phyloP scores from a whole-genome alignment of 371 early-diverging fungal species.

The Encephalitozoon hellem region DNA sequence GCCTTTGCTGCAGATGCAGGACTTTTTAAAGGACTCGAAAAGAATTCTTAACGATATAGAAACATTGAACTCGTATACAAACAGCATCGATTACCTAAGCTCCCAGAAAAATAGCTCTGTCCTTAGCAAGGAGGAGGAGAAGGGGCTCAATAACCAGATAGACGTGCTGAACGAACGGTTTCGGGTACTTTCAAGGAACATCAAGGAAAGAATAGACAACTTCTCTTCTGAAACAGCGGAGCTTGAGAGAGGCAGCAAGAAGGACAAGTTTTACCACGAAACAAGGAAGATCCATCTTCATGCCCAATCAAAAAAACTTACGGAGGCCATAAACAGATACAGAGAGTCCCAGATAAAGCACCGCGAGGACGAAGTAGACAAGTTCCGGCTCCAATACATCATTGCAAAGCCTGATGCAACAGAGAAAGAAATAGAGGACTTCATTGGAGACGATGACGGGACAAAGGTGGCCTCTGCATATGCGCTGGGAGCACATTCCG shows the following conservation, averaged over 20 bases:
- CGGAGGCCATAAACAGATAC: conserved; percentile 43
- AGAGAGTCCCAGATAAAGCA: conserved; percentile 38
- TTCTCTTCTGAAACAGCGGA: conserved; percentile 9
- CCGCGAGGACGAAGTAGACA: conserved; percentile 52
- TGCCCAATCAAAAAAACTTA: conserved; percentile 44
- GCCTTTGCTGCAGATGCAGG: conserved; percentile 24
- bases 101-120: conserved; percentile 44
- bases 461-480: conserved; percentile 50
- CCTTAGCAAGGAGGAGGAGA: conserved; percentile 47
- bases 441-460: conserved; percentile 20
- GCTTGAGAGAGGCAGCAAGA: conserved; percentile 9
- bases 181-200: conserved; percentile 11
- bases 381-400: conserved; percentile 55
- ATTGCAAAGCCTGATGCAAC: conserved; percentile 61
- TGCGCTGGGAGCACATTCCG: conserved; percentile 44
- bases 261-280: conserved; percentile 22
- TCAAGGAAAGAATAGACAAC: conserved; percentile 35
- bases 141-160: conserved; percentile 38
- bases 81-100: conserved; percentile 37
- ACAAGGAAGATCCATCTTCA: conserved; percentile 45
- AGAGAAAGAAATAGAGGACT: conserved; percentile 54
- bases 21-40: conserved; percentile 48
- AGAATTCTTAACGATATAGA: conserved; percentile 36
- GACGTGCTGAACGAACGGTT: conserved; percentile 46
- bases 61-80: conserved; percentile 11